Conservation (phyloP, 2,329 filamentous ascomycete genomes). For the Pseudonectria foliicola region DNA sequence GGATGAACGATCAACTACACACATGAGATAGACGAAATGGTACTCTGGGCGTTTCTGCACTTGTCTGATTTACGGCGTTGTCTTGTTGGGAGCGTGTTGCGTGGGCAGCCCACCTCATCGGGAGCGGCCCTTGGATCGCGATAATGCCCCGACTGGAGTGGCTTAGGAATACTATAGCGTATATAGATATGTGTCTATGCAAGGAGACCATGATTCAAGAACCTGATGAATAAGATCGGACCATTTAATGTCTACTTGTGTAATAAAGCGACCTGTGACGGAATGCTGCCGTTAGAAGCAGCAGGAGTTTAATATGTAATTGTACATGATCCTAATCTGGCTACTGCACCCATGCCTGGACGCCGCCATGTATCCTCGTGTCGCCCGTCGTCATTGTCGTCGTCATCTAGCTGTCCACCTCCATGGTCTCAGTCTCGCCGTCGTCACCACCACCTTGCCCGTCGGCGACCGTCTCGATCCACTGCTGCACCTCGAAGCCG, state of each 20-base stretch:
- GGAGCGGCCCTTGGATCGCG: not conserved
- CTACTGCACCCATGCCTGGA: conserved; percentile 14
- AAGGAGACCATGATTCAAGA: too few relatives aligned
- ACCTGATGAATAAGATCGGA: too few relatives aligned
- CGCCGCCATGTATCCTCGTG: conserved; percentile 12
- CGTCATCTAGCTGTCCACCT: conserved; percentile 27
- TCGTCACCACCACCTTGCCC: conserved; percentile 35
- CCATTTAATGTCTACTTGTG: conserved; percentile 9
- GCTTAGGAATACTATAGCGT: too few relatives aligned
- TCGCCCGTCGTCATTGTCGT: conserved; percentile 4
- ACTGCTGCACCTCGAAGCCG: conserved; percentile 75
- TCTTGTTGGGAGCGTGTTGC: too few relatives aligned
- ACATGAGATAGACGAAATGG: conserved; percentile 4
- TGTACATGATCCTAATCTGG: conserved; percentile 28
- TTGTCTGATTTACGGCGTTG: conserved; percentile 11
- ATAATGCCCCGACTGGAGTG: too few relatives aligned
- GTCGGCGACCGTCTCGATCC: conserved; percentile 69
- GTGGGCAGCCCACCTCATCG: too few relatives aligned
- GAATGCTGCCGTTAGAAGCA: conserved; percentile 15
- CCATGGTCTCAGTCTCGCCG: conserved; percentile 26
- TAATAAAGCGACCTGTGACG: conserved; percentile 12
- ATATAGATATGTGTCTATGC: too few relatives aligned
- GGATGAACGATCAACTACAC: conserved; percentile 7
- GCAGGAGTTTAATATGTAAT: conserved; percentile 16
- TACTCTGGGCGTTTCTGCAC: conserved; percentile 13